Conservation (phyloP, 371 early-diverging fungal species). For the Syncephalastrum monosporum region DNA sequence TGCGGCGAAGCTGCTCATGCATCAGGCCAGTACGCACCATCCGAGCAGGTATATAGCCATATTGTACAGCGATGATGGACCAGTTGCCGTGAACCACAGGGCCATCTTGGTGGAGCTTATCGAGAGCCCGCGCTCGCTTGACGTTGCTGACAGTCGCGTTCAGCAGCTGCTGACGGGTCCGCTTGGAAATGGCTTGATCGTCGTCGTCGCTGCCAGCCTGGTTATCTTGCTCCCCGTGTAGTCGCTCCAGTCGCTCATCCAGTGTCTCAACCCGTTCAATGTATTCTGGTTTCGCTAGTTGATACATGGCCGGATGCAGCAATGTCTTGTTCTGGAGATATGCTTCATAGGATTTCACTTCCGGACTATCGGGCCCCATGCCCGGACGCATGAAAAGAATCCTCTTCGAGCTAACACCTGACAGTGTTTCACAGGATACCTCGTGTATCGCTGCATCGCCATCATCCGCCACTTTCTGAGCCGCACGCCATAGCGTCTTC, state of each 20-base stretch:
- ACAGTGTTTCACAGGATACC: neutral
- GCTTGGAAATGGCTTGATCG: too few relatives aligned
- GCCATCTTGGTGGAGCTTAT: neutral
- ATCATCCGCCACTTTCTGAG: constrained; percentile 4
- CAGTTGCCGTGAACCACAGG: constrained; percentile 14
- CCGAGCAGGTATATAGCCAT: constrained; percentile 43
- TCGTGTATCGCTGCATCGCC: constrained; percentile 6
- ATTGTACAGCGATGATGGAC: constrained; percentile 36
- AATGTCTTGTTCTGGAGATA: constrained; percentile 13
- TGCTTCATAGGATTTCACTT: constrained; percentile 10
- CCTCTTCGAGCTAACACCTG: constrained; percentile 1
- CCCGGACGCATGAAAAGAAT: constrained; percentile 15
- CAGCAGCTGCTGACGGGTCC: too few relatives aligned
- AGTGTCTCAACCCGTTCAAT: constrained; percentile 20
- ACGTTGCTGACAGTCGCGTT: too few relatives aligned
- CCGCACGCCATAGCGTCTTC: constrained; percentile 24
- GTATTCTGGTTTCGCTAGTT: constrained; percentile 5
- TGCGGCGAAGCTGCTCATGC: constrained; percentile 25
- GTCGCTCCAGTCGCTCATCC: constrained; percentile 24
- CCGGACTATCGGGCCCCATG: constrained; percentile 18
- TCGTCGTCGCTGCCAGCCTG: too few relatives aligned
- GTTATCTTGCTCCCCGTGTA: constrained; percentile 15
- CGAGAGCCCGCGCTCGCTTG: too few relatives aligned
- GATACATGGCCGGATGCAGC: neutral
- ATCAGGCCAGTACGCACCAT: constrained; percentile 41